Percentiles rank a stretch among this genome's conserved stretches.
Evolutionary conservation across 2,329 filamentous ascomycete genomes (phyloP).

Genomic region (Hypoxylon sp.): DNA sequence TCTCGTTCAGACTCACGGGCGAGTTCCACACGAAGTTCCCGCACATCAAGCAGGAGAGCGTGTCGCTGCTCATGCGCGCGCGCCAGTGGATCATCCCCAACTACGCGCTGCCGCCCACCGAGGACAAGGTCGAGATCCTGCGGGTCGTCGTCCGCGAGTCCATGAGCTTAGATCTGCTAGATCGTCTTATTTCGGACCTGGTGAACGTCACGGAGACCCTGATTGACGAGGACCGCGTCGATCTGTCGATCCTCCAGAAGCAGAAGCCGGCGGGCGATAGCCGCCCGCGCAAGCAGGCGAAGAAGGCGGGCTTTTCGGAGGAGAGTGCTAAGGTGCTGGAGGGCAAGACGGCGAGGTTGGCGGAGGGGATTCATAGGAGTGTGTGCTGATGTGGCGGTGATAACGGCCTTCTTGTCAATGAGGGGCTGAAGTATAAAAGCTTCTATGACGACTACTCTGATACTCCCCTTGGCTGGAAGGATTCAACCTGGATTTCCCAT

Average conservation of each 20-base stretch:
- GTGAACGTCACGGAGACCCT: slow-evolving; percentile 72
- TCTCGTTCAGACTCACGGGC: slow-evolving; percentile 76
- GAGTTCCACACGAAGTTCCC: slow-evolving; percentile 73
- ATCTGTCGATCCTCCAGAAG: slow-evolving; percentile 64
- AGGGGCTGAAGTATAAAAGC: neutral
- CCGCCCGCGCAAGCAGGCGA: slow-evolving; percentile 17
- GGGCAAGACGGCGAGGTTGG: slow-evolving; percentile 42
- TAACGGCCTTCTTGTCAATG: neutral
- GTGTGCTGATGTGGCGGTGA: slow-evolving; percentile 47
- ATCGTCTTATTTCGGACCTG: slow-evolving; percentile 74
- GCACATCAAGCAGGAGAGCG: slow-evolving; percentile 74
- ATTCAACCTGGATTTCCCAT: neutral
- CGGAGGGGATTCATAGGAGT: slow-evolving; percentile 53
- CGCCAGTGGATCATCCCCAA: slow-evolving; percentile 82
- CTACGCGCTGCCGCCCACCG: slow-evolving; percentile 75
- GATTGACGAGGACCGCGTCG: slow-evolving; percentile 67
- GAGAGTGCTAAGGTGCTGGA: slow-evolving; percentile 36
- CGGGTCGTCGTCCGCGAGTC: slow-evolving; percentile 77
- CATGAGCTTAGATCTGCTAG: slow-evolving; percentile 77
- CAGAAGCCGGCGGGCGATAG: slow-evolving; percentile 39
- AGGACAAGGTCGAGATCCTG: slow-evolving; percentile 75
- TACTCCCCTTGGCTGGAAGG: neutral
- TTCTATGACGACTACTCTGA: neutral
- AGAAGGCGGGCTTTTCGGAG: slow-evolving; percentile 18
- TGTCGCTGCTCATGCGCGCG: slow-evolving; percentile 73